phyloP scores from a whole-genome alignment of 257 asterid species.

The Hygrophila difformis region DNA sequence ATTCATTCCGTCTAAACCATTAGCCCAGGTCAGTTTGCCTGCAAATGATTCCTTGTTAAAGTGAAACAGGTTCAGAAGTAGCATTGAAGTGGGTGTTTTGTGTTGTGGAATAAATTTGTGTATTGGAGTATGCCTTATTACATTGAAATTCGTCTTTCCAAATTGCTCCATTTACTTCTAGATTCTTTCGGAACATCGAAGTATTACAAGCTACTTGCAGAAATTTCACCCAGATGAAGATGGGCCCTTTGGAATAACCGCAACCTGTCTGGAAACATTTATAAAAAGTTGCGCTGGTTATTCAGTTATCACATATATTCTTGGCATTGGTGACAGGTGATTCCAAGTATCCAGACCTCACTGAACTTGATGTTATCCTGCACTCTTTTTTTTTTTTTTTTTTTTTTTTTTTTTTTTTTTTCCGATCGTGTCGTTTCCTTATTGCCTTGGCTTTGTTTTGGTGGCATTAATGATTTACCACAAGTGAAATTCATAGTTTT shows the following conservation, averaged over 20 bases:
- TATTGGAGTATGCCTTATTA: not conserved
- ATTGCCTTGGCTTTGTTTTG: not conserved
- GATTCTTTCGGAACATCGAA: slow-evolving; percentile 98
- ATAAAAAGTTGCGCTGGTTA: slow-evolving; percentile 98
- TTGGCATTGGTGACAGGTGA: slow-evolving; percentile 98
- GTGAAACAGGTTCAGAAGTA: not conserved
- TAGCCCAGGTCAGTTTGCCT: slow-evolving; percentile 66
- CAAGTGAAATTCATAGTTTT: slow-evolving; percentile 12
- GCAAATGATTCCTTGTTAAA: not conserved
- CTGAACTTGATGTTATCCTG: too few species aligned
- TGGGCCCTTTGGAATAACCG: slow-evolving; percentile 93
- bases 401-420: not conserved
- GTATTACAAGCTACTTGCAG: slow-evolving; percentile 86
- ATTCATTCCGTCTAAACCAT: slow-evolving; percentile 89
- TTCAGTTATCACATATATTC: slow-evolving; percentile 93
- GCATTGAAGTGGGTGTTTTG: slow-evolving; percentile 4
- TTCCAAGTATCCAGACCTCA: slow-evolving; percentile 10
- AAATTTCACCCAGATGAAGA: slow-evolving; percentile 89
- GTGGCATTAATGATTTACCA: slow-evolving; percentile 1
- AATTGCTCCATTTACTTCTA: slow-evolving; percentile 24
- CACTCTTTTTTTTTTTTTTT: not conserved
- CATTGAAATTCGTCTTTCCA: not conserved
- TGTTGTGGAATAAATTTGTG: too few species aligned
- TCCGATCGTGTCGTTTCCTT: too few species aligned
- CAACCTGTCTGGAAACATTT: slow-evolving; percentile 90